These are phyloP conservation scores for Piromyces finnis DNA, from an alignment of 192 early-diverging fungal species.

Conservation along the genomic window DNA sequence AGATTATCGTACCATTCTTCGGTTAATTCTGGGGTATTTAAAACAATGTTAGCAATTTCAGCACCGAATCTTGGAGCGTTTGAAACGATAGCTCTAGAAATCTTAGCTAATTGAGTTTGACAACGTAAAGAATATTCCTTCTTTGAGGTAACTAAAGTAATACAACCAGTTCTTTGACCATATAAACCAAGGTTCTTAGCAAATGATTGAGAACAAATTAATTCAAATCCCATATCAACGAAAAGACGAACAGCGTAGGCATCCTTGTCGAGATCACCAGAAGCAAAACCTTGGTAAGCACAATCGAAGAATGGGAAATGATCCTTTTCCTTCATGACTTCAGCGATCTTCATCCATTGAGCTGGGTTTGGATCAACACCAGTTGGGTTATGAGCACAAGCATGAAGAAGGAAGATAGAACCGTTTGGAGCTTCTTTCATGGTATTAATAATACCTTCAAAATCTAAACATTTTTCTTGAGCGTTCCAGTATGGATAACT, in stretches of 20 bases:
- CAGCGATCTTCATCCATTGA: slow-evolving; percentile 85
- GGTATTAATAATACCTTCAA: slow-evolving; percentile 51
- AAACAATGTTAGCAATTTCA: slow-evolving; percentile 61
- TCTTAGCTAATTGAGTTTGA: slow-evolving; percentile 63
- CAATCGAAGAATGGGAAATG: slow-evolving; percentile 96
- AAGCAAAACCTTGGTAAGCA: slow-evolving; percentile 98
- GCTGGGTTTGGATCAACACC: slow-evolving; percentile 90
- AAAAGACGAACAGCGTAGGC: slow-evolving; percentile 88
- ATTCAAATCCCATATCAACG: slow-evolving; percentile 75
- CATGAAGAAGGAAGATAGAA: slow-evolving; percentile 81
- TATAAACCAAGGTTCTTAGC: slow-evolving; percentile 99
- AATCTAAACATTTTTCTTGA: slow-evolving; percentile 51
- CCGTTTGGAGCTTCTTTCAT: slow-evolving; percentile 50
- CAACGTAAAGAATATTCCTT: slow-evolving; percentile 31
- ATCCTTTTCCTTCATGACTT: slow-evolving; percentile 46
- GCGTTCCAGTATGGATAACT: slow-evolving; percentile 88
- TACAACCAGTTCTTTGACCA: slow-evolving; percentile 62
- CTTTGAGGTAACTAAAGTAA: slow-evolving; percentile 51
- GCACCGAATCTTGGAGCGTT: slow-evolving; percentile 83
- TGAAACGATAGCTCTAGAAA: slow-evolving; percentile 72
- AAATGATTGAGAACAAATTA: slow-evolving; percentile 82
- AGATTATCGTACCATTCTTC: slow-evolving; percentile 67
- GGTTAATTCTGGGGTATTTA: slow-evolving; percentile 65
- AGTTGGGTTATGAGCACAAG: slow-evolving; percentile 98
- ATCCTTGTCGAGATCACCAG: slow-evolving; percentile 77